Evolutionary conservation across 805 yeast species (phyloP), one percentile per base, ranked within the genome.

Genomic region (Candida nanaspora): DNA sequence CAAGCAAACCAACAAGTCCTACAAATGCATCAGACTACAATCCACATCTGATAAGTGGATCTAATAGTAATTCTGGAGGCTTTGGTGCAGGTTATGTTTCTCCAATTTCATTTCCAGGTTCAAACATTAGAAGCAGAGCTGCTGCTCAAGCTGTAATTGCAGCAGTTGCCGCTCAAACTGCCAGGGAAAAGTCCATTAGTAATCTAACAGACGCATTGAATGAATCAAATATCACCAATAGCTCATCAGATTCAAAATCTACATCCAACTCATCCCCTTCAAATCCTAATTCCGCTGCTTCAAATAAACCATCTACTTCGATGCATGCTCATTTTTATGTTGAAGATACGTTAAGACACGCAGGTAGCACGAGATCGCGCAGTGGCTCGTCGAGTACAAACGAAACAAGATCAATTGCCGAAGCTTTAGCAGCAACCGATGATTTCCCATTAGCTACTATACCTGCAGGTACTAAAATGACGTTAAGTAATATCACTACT

Each of bases 291-390:
- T 36, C 30, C 42, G 6, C 16, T 6, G 4, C 21, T 22, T 4
- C 9, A 13, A 34, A 6, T 19, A 33, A 33, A 21, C 26, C 35
- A 56, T 55, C 72, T 18, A 71, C 83, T 15, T 73, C 85, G 1
- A 80, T 81, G 46, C 95, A 85, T 61, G 88, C 93, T 0, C 95
- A 84, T 60, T 85, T 85, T 55, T 74, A 72, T 48, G 79, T 78
- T 9, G 84, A 80, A 45, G 89, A 83, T 42, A 69, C 82, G 2
- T 55, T 77, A n/a, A 80, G 76, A 52, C 80, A 72, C 50, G 50
- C 63, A 39, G 55, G 60, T 3, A 52, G 64, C 14, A 56, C 58
- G 8, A 53, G 70, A 37, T 57, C 62, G 1, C 49, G 65, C 20
- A 57, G 63, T 33, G 59, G 61, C 2, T 61, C 65, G 6, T 50